Evolutionary conservation across 768 basidiomycete genomes (phyloP).

Genomic region (Leucocoprinus leucothites): DNA sequence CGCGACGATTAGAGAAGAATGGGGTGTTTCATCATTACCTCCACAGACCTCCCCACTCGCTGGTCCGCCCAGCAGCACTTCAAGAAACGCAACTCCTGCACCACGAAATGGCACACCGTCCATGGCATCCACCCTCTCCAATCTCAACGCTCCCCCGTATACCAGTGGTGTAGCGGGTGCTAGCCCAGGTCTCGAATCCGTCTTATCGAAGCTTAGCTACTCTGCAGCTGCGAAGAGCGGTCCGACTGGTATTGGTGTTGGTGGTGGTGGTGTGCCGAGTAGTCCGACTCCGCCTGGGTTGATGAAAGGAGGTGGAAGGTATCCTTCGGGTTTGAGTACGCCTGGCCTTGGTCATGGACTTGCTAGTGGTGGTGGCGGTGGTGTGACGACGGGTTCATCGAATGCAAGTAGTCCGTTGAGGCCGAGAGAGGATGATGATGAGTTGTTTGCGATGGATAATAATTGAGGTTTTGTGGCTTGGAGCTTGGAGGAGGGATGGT

Average conservation of each 20-base stretch:
- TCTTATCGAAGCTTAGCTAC: slow-evolving; percentile 51
- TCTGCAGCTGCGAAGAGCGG: slow-evolving; percentile 33
- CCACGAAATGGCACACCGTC: not conserved
- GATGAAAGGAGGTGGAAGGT: slow-evolving; percentile 32
- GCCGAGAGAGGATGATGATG: slow-evolving; percentile 62
- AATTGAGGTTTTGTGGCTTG: not conserved
- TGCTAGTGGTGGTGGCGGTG: not conserved
- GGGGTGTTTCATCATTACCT: slow-evolving; percentile 18
- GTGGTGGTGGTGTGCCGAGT: slow-evolving; percentile 14
- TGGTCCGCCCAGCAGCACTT: slow-evolving; percentile 6
- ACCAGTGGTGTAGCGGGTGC: slow-evolving; percentile 28
- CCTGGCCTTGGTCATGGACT: slow-evolving; percentile 23
- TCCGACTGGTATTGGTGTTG: not conserved
- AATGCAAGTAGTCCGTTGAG: slow-evolving; percentile 37
- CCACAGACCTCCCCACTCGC: slow-evolving; percentile 5
- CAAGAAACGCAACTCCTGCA: slow-evolving; percentile 7
- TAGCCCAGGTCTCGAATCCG: not conserved
- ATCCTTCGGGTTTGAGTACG: slow-evolving; percentile 13
- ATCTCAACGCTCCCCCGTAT: not conserved
- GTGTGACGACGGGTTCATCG: not conserved
- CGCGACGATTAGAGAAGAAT: slow-evolving; percentile 20
- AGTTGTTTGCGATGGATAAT: slow-evolving; percentile 67
- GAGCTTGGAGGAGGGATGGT: not conserved
- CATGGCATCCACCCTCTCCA: not conserved
- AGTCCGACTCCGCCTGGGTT: slow-evolving; percentile 32